Percentiles rank a stretch among this genome's conserved stretches.
Conservation (phyloP, 345 rosid species). For the Citrus cavaleriei region DNA sequence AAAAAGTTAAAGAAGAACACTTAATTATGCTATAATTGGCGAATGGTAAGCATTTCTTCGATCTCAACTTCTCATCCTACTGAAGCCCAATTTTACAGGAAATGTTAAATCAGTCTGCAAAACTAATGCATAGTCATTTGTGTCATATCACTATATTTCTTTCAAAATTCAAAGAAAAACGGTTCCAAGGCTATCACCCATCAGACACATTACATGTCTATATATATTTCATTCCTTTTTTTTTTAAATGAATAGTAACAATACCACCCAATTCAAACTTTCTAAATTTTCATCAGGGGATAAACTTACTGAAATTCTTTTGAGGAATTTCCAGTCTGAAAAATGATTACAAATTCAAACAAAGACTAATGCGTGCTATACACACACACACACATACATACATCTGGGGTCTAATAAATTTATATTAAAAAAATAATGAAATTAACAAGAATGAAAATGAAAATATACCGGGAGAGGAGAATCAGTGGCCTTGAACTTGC, state of each 20-base stretch:
- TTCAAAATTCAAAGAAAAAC: not conserved
- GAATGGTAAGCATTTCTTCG: not conserved
- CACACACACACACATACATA: too few species aligned
- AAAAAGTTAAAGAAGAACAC: not conserved
- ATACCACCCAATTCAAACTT: not conserved
- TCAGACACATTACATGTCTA: not conserved
- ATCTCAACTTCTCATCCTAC: not conserved
- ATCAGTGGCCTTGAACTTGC: conserved; percentile 58
- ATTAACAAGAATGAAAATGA: not conserved
- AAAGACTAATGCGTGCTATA: not conserved
- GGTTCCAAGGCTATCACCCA: not conserved
- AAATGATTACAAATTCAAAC: not conserved
- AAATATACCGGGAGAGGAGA: not conserved
- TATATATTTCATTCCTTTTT: too few species aligned
- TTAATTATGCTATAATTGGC: not conserved
- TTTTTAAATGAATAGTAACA: not conserved
- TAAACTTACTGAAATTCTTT: not conserved
- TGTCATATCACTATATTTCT: not conserved
- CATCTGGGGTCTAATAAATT: not conserved
- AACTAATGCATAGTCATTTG: not conserved
- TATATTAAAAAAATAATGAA: too few species aligned
- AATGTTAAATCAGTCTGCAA: not conserved
- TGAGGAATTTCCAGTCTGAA: not conserved
- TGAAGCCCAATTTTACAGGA: too few species aligned
- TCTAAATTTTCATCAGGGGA: not conserved